These are phyloP conservation scores for Dictyostelium purpureum DNA, from an alignment of 78 protist species.

Conservation along the genomic window DNA sequence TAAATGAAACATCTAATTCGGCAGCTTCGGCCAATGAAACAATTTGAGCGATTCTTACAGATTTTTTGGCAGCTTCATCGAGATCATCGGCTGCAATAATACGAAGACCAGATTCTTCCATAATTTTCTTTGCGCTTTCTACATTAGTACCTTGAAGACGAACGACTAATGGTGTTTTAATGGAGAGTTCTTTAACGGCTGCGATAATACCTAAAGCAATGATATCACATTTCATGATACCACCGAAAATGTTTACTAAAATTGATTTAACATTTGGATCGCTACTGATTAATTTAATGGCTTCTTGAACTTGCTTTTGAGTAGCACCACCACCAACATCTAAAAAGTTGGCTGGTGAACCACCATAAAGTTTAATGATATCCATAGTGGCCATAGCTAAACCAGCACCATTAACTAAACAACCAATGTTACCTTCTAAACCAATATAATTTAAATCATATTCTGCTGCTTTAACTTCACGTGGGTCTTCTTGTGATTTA, in stretches of 20 bases:
- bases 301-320: constrained; percentile 90
- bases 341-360: constrained; percentile 98
- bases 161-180: constrained; percentile 87
- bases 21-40: constrained; percentile 60
- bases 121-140: constrained; percentile 84
- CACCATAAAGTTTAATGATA: constrained; percentile 94
- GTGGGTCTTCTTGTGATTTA: constrained; percentile 93
- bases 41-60: constrained; percentile 81
- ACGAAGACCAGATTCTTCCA: constrained; percentile 82
- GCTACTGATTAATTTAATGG: constrained; percentile 93
- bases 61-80: constrained; percentile 92
- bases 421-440: constrained; percentile 98
- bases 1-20: constrained; percentile 49
- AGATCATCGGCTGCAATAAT: constrained; percentile 87
- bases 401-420: constrained; percentile 99
- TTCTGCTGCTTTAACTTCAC: constrained; percentile 95
- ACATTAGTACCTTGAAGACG: constrained; percentile 95
- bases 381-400: constrained; percentile 99
- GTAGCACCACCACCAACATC: constrained; percentile 99
- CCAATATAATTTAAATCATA: constrained; percentile 97
- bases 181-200: constrained; percentile 84
- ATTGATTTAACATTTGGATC: constrained; percentile 88
- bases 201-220: constrained; percentile 94
- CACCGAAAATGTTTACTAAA: constrained; percentile 97
- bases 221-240: constrained; percentile 94